These are phyloP conservation scores for Ophiostoma pallidulum DNA, from an alignment of 2,329 filamentous ascomycete genomes.

Conservation along the genomic window DNA sequence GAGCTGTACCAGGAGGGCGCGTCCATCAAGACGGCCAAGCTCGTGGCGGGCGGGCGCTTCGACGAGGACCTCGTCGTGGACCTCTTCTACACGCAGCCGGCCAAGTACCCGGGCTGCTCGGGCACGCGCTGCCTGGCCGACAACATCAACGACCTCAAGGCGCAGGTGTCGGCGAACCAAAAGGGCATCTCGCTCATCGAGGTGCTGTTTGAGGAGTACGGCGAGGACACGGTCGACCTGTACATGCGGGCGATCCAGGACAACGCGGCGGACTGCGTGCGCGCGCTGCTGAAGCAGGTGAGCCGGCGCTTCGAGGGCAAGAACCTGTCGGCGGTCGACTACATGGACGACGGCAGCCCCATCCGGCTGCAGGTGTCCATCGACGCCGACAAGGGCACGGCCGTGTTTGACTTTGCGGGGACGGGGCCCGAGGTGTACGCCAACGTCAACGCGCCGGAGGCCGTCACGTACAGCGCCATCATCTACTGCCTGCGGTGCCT, in stretches of 20 bases:
- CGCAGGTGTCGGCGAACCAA: constrained; percentile 78
- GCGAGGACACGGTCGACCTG: constrained; percentile 65
- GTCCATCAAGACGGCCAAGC: constrained; percentile 55
- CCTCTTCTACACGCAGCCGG: constrained; percentile 62
- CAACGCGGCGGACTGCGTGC: constrained; percentile 69
- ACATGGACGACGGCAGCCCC: constrained; percentile 79
- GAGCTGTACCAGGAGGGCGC: constrained; percentile 57
- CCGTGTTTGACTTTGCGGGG: constrained; percentile 66
- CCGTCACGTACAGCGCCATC: constrained; percentile 69
- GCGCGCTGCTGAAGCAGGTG: constrained; percentile 63
- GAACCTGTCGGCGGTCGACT: constrained; percentile 66
- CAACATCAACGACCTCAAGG: constrained; percentile 79
- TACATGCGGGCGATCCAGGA: constrained; percentile 78
- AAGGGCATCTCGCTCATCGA: constrained; percentile 74
- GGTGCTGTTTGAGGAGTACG: constrained; percentile 66
- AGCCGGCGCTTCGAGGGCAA: constrained; percentile 52
- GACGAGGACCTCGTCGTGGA: constrained; percentile 68
- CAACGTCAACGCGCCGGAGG: constrained; percentile 69
- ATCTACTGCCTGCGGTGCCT: constrained; percentile 78
- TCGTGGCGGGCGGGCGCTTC: constrained; percentile 69
- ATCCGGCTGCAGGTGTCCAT: constrained; percentile 70
- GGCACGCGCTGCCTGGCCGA: constrained; percentile 72
- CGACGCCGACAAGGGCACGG: constrained; percentile 62
- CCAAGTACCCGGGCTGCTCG: constrained; percentile 63
- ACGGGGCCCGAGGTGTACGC: constrained; percentile 68